These are phyloP conservation scores for Talaromyces sp. DNA, from an alignment of 2,329 filamentous ascomycete species.

Conservation along the genomic window DNA sequence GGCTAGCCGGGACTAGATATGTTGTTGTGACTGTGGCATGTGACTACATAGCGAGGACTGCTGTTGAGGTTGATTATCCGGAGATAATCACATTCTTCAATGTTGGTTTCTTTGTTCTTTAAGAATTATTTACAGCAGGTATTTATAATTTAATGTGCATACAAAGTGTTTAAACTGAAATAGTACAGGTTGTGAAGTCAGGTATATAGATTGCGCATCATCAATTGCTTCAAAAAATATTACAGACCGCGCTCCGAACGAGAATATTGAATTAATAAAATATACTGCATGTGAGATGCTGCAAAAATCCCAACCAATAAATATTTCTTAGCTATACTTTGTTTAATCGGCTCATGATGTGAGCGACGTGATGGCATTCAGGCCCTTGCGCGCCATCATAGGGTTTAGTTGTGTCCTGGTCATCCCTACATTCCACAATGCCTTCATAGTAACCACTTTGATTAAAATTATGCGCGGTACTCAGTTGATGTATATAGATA, in stretches of 20 bases:
- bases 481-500: background rate
- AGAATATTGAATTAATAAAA: too few species aligned
- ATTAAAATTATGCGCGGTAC: background rate
- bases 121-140: background rate
- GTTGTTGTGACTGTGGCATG: background rate
- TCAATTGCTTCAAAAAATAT: too few species aligned
- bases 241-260: too few species aligned
- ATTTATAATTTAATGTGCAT: background rate
- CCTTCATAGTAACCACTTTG: background rate
- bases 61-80: background rate
- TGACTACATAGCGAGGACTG: background rate
- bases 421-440: background rate
- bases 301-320: background rate
- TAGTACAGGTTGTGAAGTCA: too few species aligned
- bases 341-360: background rate
- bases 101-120: background rate
- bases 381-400: background rate
- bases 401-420: background rate
- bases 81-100: background rate
- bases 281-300: too few species aligned
- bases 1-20: background rate
- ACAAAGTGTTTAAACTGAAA: too few species aligned
- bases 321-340: background rate
- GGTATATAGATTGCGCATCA: too few species aligned
- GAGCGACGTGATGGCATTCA: background rate